A percentile compares a stretch with the other conserved stretches of the same genome.
phyloP scores from a whole-genome alignment of 352 stramenopile species.

The Pythium sukuiense region DNA sequence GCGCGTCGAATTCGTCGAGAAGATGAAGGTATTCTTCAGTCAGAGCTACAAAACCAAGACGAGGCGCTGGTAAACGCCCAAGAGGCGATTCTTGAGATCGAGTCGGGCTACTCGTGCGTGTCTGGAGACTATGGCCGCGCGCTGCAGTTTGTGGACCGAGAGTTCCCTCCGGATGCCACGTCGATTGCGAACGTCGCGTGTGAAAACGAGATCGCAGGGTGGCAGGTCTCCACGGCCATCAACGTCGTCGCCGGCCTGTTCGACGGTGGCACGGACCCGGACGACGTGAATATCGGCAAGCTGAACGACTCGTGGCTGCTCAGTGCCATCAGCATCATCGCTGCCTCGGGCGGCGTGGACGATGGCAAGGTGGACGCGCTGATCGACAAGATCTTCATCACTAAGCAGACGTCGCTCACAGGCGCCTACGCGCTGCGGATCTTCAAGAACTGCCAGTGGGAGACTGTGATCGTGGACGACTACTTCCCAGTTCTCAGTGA shows the following conservation, averaged over 20 bases:
- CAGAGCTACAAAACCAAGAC: constrained; percentile 48
- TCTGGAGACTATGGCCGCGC: constrained; percentile 74
- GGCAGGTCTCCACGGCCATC: constrained; percentile 86
- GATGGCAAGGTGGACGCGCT: constrained; percentile 88
- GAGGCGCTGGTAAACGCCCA: constrained; percentile 81
- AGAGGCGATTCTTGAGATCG: constrained; percentile 85
- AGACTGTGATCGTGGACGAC: constrained; percentile 92
- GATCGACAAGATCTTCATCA: constrained; percentile 90
- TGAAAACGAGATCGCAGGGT: constrained; percentile 60
- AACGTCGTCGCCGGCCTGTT: constrained; percentile 89
- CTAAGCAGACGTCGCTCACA: constrained; percentile 88
- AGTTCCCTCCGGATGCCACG: constrained; percentile 83
- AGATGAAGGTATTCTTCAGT: constrained; percentile 52
- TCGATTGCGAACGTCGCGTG: constrained; percentile 67
- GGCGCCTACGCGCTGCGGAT: constrained; percentile 91
- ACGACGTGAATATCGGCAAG: constrained; percentile 82
- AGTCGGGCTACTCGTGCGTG: constrained; percentile 76
- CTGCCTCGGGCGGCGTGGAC: constrained; percentile 85
- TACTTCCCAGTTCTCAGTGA: constrained; percentile 84
- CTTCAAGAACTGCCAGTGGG: constrained; percentile 92
- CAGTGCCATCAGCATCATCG: constrained; percentile 90
- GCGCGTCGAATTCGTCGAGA: constrained; percentile 69
- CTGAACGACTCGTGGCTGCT: constrained; percentile 91
- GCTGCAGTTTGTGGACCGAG: constrained; percentile 87
- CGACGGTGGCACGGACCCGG: constrained; percentile 90